Evolutionary conservation across 352 stramenopile species (phyloP), one percentile per base, ranked within the genome.

Genomic region (Phytophthora crassamura): DNA sequence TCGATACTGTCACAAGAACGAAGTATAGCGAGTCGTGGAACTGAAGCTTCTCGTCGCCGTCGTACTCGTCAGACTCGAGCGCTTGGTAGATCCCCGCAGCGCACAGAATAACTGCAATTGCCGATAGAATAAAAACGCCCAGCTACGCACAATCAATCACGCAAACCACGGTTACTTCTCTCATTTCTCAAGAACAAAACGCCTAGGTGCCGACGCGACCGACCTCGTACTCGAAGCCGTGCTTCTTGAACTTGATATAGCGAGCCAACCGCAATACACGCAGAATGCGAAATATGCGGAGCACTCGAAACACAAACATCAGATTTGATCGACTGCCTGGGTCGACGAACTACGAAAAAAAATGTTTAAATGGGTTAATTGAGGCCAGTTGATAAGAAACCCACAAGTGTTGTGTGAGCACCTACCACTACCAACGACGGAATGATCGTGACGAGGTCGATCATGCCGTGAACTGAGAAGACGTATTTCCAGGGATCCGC

Each of bases 11-110:
- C 25, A 92, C 84, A 7, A 92, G 64, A 10, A 92, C 84, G 50
- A 90, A 92, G 51, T 92, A 92, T 14, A 92, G 72, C 5, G 84
- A 67, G 40, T 90, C 68, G 55, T 92, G 84, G 34, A 90, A 92
- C 7, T 69, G 38, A 20, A 92, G 66, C 1, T 36, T 67, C 7
- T 69, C 38, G 22, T 72, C 62, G 14, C 69, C 51, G 7, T 71
- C 50, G 6, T 76, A 69, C 42, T 88, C 80, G 30, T 75, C 51
- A 8, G 47, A 68, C 47, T 92, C 83, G 10, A 90, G 66, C 0
- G 80, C 81, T 50, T 92, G 81, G 47, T 77, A 92, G 35, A 92
- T 80, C 3, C 83, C 83, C 5, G 83, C 75, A 11, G 83, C 83
- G 25, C 81, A 89, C 14, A 92, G 63, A 30, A 89, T 78, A 7